Evolutionary conservation across 2,329 filamentous ascomycete genomes (phyloP).

Genomic region (Aureobasidium uvarum): DNA sequence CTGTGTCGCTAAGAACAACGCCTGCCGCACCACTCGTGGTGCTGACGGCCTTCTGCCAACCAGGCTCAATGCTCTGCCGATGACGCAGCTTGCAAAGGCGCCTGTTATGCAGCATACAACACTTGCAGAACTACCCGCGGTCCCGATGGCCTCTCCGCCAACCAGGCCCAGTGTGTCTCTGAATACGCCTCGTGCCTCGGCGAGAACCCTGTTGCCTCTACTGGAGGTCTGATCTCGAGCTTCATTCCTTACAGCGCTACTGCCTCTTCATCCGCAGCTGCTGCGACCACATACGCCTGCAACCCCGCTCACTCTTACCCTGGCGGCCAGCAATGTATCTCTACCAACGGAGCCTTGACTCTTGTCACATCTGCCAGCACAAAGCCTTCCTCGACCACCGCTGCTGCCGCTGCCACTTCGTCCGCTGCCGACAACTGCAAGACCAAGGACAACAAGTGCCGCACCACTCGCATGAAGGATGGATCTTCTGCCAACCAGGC

Average conservation of each 20-base stretch:
- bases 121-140: neutral
- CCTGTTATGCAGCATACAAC: neutral
- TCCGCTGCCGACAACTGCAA: neutral
- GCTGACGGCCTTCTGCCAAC: neutral
- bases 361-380: neutral
- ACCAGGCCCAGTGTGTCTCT: conserved; percentile 13
- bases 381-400: neutral
- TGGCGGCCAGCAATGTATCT: neutral
- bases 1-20: neutral
- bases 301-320: conserved; percentile 17
- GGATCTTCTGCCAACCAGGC: conserved; percentile 8
- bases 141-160: conserved; percentile 4
- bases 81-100: neutral
- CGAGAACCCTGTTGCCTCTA: conserved; percentile 15
- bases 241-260: neutral
- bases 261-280: neutral
- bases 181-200: conserved; percentile 18
- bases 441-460: conserved; percentile 8
- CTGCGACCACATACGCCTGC: neutral
- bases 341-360: neutral
- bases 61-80: conserved; percentile 2
- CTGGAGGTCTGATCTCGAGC: neutral
- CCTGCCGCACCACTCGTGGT: neutral
- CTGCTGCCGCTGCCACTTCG: conserved; percentile 8
- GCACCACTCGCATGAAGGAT: neutral